phyloP scores from a whole-genome alignment of 176 grass and related monocot species.

The Oryza glumipatula region DNA sequence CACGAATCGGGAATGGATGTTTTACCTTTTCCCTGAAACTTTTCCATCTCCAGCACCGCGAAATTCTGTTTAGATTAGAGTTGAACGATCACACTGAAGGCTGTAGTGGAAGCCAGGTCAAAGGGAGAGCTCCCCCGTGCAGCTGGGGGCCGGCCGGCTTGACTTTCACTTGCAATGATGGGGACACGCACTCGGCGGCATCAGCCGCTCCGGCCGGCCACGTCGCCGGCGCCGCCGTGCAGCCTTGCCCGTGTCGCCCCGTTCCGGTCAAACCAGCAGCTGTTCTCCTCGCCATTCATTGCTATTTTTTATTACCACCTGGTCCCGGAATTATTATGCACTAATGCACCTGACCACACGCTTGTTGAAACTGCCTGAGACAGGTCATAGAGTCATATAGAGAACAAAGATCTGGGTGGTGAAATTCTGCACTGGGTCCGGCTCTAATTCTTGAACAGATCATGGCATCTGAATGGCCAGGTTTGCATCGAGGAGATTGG shows the following conservation, averaged over 20 bases:
- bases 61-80: conserved; percentile 3
- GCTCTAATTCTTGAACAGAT: background rate
- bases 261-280: conserved; percentile 16
- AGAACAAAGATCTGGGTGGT: background rate
- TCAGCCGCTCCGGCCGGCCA: conserved; percentile 17
- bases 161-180: conserved; percentile 16
- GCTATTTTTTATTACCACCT: background rate
- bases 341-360: background rate
- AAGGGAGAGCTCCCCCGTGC: conserved; percentile 23
- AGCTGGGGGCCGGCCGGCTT: background rate
- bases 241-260: background rate
- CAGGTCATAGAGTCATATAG: background rate
- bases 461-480: background rate
- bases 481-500: background rate
- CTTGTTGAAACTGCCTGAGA: background rate
- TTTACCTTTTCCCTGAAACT: background rate
- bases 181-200: conserved; percentile 8
- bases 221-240: conserved; percentile 13
- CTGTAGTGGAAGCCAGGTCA: conserved; percentile 50
- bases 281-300: background rate
- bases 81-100: background rate
- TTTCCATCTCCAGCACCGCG: background rate
- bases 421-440: background rate
- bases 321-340: background rate
- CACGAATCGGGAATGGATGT: background rate